Base-by-base conservation (phyloP, 1,139 yeast genomes). In the Hemisphaericaspora subhashii region DNA sequence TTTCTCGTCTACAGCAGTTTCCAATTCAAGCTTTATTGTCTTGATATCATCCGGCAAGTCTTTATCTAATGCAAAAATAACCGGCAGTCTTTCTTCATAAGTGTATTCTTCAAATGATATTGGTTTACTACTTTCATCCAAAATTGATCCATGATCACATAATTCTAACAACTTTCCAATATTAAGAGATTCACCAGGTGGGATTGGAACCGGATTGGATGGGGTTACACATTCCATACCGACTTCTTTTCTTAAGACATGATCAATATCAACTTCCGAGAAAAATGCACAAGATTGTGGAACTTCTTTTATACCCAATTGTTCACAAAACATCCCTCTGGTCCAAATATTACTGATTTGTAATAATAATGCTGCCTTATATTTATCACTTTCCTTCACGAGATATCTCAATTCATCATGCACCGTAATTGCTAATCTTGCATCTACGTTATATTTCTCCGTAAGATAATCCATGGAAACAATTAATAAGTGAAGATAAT, bases 251-350 rank as follows among this genome's bases (percentile, higher is more conserved):
- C 99, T 70, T 48, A 94, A 66, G 1, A 92, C 86, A 47, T 74
- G 79, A 57, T 94, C 99, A 41, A 94, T 77, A 57, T 94, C 99
- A 34, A 94, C 90, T 38, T 89, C 89, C 0, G 96, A 87, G 60
- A 94, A 94, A 57, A 92, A 94, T 0, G 98, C 98, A 63, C 95
- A 87, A 14, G 92, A 83, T 52, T 89, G 96, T 0, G 99, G 98
- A 30, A 94, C 71, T 49, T 90, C 96, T 30, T 77, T 73, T 42
- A 94, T 84, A 0, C 98, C 98, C 55, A 92, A 62, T 54, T 90
- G 95, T 54, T 90, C 95, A 50, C 95, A 86, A 55, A 94, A 94
- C 82, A 92, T 85, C 1, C 95, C 95, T 47, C 99, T 72, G 0
- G 98, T 92, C 99, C 99, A 94, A 6, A 90, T 56, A 57, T 94